Conservation (phyloP, 2,329 filamentous ascomycete species). For the Paradendryphiella salina region DNA sequence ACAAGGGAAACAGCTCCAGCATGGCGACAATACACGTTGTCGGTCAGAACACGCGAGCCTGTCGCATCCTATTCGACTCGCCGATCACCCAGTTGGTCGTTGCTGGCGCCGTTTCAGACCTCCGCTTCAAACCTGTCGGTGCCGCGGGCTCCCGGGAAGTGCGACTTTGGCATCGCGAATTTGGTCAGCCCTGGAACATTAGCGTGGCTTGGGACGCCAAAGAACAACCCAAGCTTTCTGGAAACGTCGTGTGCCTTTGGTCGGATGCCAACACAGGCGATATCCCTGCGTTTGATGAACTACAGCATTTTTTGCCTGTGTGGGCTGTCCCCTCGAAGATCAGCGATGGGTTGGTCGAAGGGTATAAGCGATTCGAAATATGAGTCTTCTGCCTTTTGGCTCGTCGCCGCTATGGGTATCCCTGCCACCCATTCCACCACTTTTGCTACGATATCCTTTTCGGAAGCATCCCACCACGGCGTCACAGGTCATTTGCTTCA, state of each 20-base stretch:
- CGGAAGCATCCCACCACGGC: constrained; percentile 37
- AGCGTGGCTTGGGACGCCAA: constrained; percentile 66
- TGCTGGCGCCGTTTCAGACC: constrained; percentile 62
- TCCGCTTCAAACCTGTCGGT: constrained; percentile 66
- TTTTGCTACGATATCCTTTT: constrained; percentile 41
- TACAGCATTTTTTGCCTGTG: constrained; percentile 71
- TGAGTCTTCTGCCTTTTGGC: constrained; percentile 23
- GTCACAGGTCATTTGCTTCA: constrained; percentile 30
- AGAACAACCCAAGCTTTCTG: constrained; percentile 48
- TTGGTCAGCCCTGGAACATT: constrained; percentile 75
- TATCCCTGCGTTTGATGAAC: constrained; percentile 84
- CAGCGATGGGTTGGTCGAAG: constrained; percentile 78
- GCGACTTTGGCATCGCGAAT: constrained; percentile 80
- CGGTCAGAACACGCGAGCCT: constrained; percentile 76
- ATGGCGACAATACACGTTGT: constrained; percentile 67
- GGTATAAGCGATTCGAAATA: constrained; percentile 65
- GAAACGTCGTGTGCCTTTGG: constrained; percentile 79
- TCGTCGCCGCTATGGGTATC: constrained; percentile 28
- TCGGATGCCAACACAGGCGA: constrained; percentile 77
- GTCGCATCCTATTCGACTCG: constrained; percentile 71
- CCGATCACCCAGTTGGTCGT: constrained; percentile 69
- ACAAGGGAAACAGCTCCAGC: constrained; percentile 51
- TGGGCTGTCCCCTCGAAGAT: constrained; percentile 81
- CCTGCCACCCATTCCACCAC: constrained; percentile 34
- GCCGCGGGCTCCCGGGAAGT: constrained; percentile 68